Conservation (phyloP, 208 protist genomes). For the Leishmania amazonensis region DNA sequence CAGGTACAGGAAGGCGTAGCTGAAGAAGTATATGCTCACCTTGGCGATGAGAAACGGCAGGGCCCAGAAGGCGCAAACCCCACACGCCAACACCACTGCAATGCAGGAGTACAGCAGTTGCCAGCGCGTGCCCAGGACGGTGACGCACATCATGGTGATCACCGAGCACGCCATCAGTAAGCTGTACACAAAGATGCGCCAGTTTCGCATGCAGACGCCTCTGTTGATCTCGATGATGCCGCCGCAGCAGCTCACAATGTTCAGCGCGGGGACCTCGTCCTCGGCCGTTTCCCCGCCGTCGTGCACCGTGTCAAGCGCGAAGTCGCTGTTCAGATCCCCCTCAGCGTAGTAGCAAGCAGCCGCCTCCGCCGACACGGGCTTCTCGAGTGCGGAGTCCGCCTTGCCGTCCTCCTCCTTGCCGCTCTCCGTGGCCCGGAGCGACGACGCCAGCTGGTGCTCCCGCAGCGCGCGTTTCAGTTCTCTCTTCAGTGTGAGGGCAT, state of each 20-base stretch:
- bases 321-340: conserved; percentile 5
- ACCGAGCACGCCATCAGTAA: conserved; percentile 46
- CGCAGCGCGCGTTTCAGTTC: conserved; percentile 24
- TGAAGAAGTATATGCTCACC: conserved; percentile 62
- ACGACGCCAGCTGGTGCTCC: neutral
- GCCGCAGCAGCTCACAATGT: conserved; percentile 28
- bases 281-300: conserved; percentile 4
- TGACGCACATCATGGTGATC: conserved; percentile 48
- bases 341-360: conserved; percentile 2
- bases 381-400: conserved; percentile 19
- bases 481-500: conserved; percentile 27
- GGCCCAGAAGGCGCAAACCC: conserved; percentile 53
- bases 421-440: neutral
- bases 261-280: conserved; percentile 7
- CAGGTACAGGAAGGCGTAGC: conserved; percentile 61
- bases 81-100: conserved; percentile 41
- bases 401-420: neutral
- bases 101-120: conserved; percentile 38
- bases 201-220: conserved; percentile 56
- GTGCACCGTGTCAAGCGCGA: conserved; percentile 16
- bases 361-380: neutral
- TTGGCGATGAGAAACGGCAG: conserved; percentile 71
- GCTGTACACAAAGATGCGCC: conserved; percentile 56
- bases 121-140: conserved; percentile 40
- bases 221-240: conserved; percentile 67